These are phyloP conservation scores for Quercus lobata DNA, from an alignment of 331 rosid genomes.

Conservation along the genomic window DNA sequence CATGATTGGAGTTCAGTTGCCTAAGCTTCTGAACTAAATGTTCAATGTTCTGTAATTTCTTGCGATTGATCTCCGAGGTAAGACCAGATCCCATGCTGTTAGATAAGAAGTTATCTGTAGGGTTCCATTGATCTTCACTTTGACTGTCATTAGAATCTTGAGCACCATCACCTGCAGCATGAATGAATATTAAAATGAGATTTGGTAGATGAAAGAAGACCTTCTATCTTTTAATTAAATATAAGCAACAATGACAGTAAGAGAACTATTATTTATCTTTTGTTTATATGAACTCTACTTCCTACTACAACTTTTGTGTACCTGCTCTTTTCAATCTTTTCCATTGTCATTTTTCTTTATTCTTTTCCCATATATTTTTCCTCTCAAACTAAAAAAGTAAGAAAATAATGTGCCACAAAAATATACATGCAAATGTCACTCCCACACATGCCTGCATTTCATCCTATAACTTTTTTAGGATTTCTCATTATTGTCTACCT, in stretches of 20 bases:
- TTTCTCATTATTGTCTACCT: neutral
- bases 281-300: neutral
- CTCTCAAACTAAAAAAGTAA: neutral
- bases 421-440: neutral
- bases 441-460: neutral
- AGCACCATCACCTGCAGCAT: slow-evolving; percentile 35
- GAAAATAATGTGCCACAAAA: neutral
- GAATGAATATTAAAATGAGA: slow-evolving; percentile 9
- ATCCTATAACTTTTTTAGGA: neutral
- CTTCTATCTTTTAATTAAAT: neutral
- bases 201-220: neutral
- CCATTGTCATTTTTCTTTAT: neutral
- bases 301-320: neutral
- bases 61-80: slow-evolving; percentile 53
- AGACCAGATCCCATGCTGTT: slow-evolving; percentile 34
- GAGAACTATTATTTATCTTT: neutral
- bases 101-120: slow-evolving; percentile 23
- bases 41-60: slow-evolving; percentile 69
- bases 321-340: neutral
- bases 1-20: slow-evolving; percentile 70
- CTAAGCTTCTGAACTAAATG: slow-evolving; percentile 81
- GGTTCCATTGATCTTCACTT: slow-evolving; percentile 48
- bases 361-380: neutral
- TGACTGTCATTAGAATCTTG: slow-evolving; percentile 28
- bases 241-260: neutral